Conservation (phyloP, 306 rosid genomes). For the Begonia peltatifolia region DNA sequence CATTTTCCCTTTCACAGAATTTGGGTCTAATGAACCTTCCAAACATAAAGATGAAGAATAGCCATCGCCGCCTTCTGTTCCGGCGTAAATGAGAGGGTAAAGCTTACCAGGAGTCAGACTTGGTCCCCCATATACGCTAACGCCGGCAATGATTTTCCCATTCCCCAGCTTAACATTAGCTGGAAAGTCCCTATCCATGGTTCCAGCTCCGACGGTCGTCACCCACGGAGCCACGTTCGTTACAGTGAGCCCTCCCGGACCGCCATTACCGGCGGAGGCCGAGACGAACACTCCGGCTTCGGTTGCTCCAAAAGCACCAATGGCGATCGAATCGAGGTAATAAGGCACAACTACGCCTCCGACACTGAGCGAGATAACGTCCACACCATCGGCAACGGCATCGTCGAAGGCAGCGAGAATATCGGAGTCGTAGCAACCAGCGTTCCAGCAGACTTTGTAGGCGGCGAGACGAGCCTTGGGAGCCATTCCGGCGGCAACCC, state of each 20-base stretch:
- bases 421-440: slow-evolving; percentile 73
- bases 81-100: slow-evolving; percentile 63
- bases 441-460: slow-evolving; percentile 72
- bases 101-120: slow-evolving; percentile 49
- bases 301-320: slow-evolving; percentile 54
- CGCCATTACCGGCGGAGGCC: slow-evolving; percentile 78
- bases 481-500: slow-evolving; percentile 83
- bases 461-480: slow-evolving; percentile 77
- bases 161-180: slow-evolving; percentile 78
- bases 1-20: slow-evolving; percentile 47
- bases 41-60: slow-evolving; percentile 74
- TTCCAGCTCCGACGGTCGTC: slow-evolving; percentile 86
- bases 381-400: slow-evolving; percentile 65
- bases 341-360: slow-evolving; percentile 91
- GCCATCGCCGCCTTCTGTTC: slow-evolving; percentile 52
- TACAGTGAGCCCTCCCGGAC: slow-evolving; percentile 75
- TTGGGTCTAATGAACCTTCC: slow-evolving; percentile 60
- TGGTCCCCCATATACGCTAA: slow-evolving; percentile 67
- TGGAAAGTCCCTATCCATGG: slow-evolving; percentile 75
- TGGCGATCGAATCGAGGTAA: slow-evolving; percentile 63
- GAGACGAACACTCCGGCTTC: slow-evolving; percentile 59
- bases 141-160: slow-evolving; percentile 37
- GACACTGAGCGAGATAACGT: slow-evolving; percentile 69
- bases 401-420: slow-evolving; percentile 82
- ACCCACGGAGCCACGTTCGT: slow-evolving; percentile 90